Base-by-base conservation (phyloP, 805 yeast species). In the Candida yuanshanica region DNA sequence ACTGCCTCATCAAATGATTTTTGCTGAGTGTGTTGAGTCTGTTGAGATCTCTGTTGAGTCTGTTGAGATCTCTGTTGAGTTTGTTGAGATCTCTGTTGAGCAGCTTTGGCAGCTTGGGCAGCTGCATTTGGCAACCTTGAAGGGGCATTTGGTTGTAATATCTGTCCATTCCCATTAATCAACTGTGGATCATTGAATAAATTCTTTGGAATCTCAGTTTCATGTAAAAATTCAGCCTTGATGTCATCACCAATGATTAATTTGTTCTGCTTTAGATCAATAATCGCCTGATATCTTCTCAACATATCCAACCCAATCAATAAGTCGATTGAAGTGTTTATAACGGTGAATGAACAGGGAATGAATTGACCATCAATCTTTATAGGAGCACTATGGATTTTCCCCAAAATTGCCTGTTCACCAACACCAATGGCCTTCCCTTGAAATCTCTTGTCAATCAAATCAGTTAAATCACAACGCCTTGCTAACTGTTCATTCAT, bases 351-450 rank as follows among this genome's bases (percentile, higher is more conserved):
- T 36, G 81, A 71, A 52, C 88, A 79, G 4, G 88, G 81, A 43
- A 82, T 71, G 54, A 64, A 77, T 12, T 72, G 69, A 34, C 68
- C 72, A 13, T 85, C 95, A 34, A 93, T 79, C 49, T 79, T 81
- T 32, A 93, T 72, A 16, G 95, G 95, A 0, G 88, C 95, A 48
- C 87, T 80, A 59, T 93, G 98, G 32, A 93, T 83, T 46, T 85
- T 72, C 3, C 99, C 99, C 24, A 79, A 58, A 37, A 89, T 86
- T 45, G 75, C 70, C 18, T 83, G 79, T 2, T 79, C 72, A 2
- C 99, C 99, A 12, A 93, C 97, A 35, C 99, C 99, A 41, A 77
- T 68, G 2, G 96, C 97, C 54, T 79, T 79, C 18, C 96, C 96
- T 34, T 69, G 69, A 58, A 81, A 88, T 45, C 96, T 69, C 45